Base-by-base conservation (phyloP, 441 rosid species). In the Euphorbia celastroides region DNA sequence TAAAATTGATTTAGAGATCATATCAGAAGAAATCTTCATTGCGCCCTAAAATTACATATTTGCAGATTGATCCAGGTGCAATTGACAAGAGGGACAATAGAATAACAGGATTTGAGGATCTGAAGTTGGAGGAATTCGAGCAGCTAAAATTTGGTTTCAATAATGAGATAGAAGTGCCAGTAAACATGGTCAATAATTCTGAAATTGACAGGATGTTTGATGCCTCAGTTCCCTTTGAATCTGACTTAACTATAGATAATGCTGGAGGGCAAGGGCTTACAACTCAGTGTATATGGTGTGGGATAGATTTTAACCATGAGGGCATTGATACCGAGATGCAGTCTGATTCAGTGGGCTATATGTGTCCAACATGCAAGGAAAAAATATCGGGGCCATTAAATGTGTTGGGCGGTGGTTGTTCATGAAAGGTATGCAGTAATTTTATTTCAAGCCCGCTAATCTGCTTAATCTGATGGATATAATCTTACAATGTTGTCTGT, bases 361-460 rank as follows among this genome's bases (percentile, higher is more conserved):
- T 88, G 87, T 88, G 95, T 75, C 85, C 82, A 1, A 66, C 79
- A 71, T 88, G 92, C 90, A 88, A 86, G 78, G 78, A 80, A 11
- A 83, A 82, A 79, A 83, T 86, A 27, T 83, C 83, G 26, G 81
- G 89, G 61, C 80, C 78, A 46, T 69, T 81, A 65, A 52, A 57
- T 65, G 73, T 48, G 25, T 20, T 76, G 62, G 79, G 64, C 34
- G 42, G 60, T 52, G 66, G 48, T 67, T 51, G 66, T 64, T 73
- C 67, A n/a, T 68, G 58, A 73, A 59, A 22, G 22, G 20, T 28
- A 7, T 67, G n/a, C 5, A 55, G 58, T 60, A 74, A 30, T 52
- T 55, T 44, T 55, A 60, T 23, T 27, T 36, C n/a, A 25, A 56
- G 0, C 65, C 19, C 8, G 46, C 34, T 60, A 26, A 13, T 16